phyloP scores from a whole-genome alignment of 108 stramenopile species.

The Cyclostephanos invisitatus region DNA sequence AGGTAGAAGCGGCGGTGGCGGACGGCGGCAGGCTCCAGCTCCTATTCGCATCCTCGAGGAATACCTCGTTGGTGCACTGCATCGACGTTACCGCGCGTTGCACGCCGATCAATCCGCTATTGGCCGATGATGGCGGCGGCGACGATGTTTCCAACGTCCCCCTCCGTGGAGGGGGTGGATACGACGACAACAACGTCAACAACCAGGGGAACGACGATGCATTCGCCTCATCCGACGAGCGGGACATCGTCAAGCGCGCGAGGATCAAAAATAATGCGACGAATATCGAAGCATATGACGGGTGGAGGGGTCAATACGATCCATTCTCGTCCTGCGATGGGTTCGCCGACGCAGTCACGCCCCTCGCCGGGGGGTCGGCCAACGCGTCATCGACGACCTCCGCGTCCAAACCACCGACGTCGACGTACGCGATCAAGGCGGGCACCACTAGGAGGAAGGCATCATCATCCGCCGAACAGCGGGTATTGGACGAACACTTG shows the following conservation, averaged over 20 bases:
- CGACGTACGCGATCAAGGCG: constrained; percentile 6
- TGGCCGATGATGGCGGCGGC: not conserved
- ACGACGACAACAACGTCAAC: not conserved
- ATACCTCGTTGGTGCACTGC: constrained; percentile 71
- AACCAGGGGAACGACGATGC: constrained; percentile 6
- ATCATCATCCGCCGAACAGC: constrained; percentile 31
- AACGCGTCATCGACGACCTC: not conserved
- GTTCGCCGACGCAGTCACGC: constrained; percentile 2
- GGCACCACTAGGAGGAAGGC: constrained; percentile 8
- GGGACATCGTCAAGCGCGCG: not conserved
- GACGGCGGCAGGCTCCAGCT: constrained; percentile 55
- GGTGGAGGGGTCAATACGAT: constrained; percentile 83
- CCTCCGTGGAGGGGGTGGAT: not conserved
- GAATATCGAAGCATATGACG: constrained; percentile 74
- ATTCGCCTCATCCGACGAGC: constrained; percentile 16
- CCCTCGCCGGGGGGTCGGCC: not conserved
- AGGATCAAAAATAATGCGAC: not conserved
- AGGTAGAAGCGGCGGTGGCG: not conserved
- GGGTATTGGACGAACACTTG: constrained; percentile 46
- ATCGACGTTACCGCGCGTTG: constrained; percentile 82
- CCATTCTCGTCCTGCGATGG: constrained; percentile 55
- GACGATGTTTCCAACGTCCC: not conserved
- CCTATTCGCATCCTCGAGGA: constrained; percentile 67
- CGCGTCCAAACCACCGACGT: constrained; percentile 8
- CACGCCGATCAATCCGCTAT: constrained; percentile 54